Evolutionary conservation across 2,329 filamentous ascomycete species (phyloP).

Genomic region (Hymenoscyphus linearis): DNA sequence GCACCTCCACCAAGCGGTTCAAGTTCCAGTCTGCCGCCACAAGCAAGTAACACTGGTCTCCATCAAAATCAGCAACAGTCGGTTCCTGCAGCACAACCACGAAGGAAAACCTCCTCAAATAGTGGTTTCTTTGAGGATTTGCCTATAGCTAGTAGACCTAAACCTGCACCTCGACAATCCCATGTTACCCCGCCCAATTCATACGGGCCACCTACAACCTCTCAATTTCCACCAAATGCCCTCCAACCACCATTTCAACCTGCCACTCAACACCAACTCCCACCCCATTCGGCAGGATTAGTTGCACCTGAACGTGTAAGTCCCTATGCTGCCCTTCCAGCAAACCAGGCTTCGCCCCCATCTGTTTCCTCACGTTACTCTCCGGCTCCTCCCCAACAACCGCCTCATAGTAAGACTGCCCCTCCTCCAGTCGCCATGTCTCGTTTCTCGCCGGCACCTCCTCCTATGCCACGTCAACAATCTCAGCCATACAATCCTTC

Average conservation of each 20-base stretch:
- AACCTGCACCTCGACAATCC: constrained; percentile 51
- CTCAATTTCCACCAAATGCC: constrained; percentile 15
- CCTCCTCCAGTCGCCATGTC: constrained; percentile 29
- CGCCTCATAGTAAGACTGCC: constrained; percentile 37
- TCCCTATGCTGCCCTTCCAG: constrained; percentile 30
- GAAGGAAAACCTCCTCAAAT: neutral
- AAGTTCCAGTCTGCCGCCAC: constrained; percentile 20
- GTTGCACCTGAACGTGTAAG: constrained; percentile 30
- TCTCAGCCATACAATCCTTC: constrained; percentile 24
- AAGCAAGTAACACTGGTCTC: constrained; percentile 14
- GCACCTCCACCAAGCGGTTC: constrained; percentile 19
- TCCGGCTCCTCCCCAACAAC: constrained; percentile 40
- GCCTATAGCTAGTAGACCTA: constrained; percentile 56
- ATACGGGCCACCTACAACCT: constrained; percentile 14
- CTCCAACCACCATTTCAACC: constrained; percentile 17
- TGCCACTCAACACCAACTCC: constrained; percentile 12
- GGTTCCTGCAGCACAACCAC: neutral
- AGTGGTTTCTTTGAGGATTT: constrained; percentile 72
- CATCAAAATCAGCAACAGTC: constrained; percentile 14
- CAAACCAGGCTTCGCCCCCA: constrained; percentile 17
- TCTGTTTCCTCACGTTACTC: constrained; percentile 53
- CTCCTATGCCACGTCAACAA: constrained; percentile 16
- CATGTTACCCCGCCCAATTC: constrained; percentile 14
- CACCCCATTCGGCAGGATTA: constrained; percentile 21
- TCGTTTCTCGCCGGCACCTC: constrained; percentile 38